phyloP scores from a whole-genome alignment of 495 filamentous ascomycete species.

The Achaetomiella virescens region DNA sequence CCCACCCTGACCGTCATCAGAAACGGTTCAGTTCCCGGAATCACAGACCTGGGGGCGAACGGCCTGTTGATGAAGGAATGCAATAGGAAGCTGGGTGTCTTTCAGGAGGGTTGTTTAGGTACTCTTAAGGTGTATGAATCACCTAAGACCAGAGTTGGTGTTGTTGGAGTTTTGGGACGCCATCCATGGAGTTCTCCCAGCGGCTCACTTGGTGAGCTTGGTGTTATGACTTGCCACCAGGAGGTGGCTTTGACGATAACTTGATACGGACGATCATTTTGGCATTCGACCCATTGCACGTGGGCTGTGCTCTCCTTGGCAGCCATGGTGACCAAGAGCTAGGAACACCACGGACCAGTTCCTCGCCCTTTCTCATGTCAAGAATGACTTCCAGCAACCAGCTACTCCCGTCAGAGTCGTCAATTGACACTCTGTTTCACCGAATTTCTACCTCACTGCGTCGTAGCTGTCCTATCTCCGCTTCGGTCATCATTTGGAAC shows the following conservation, averaged over 20 bases:
- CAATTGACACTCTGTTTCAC: too few relatives aligned
- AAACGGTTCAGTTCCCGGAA: too few relatives aligned
- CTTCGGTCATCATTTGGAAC: too few relatives aligned
- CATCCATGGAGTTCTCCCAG: background rate
- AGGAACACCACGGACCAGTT: background rate
- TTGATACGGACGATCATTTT: background rate
- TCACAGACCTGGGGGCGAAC: too few relatives aligned
- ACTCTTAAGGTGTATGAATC: background rate
- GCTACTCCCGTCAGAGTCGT: too few relatives aligned
- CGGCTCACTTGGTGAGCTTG: background rate
- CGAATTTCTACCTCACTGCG: too few relatives aligned
- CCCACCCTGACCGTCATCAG: too few relatives aligned
- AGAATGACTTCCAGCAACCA: background rate
- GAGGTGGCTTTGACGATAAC: constrained; percentile 1
- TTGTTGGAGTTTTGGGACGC: background rate
- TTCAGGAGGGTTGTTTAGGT: background rate
- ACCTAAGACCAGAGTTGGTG: background rate
- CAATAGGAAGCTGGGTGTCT: too few relatives aligned
- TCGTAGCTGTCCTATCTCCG: too few relatives aligned
- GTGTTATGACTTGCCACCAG: background rate
- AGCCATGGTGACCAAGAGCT: background rate
- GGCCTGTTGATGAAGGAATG: too few relatives aligned
- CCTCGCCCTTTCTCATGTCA: background rate
- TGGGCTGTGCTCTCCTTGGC: background rate
- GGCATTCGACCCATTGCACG: background rate